Evolutionary conservation across 208 protist species (phyloP).

Genomic region (Tritrichomonas foetus): DNA sequence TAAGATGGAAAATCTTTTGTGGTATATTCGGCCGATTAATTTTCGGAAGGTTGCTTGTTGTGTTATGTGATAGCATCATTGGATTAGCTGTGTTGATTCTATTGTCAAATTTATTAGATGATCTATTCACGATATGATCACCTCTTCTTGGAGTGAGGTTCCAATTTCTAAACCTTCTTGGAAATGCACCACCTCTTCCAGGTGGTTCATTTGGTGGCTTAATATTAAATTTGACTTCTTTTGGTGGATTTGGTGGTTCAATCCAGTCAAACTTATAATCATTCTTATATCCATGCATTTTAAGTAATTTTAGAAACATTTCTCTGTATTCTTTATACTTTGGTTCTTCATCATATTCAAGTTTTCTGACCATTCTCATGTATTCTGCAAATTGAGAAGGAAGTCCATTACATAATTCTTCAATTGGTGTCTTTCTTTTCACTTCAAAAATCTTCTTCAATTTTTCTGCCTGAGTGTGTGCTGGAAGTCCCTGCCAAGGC

Average conservation of each 20-base stretch:
- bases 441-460: slow-evolving; percentile 3
- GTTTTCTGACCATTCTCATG: background rate
- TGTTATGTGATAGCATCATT: too few relatives aligned
- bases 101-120: too few relatives aligned
- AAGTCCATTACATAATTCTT: slow-evolving; percentile 42
- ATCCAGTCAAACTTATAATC: background rate
- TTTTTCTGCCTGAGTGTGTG: background rate
- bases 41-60: too few relatives aligned
- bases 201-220: too few relatives aligned
- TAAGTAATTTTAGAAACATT: slow-evolving; percentile 26
- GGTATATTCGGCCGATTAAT: too few relatives aligned
- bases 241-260: background rate
- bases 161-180: too few relatives aligned
- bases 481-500: slow-evolving; percentile 48
- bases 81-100: too few relatives aligned
- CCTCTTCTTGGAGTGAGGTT: too few relatives aligned
- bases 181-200: too few relatives aligned
- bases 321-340: slow-evolving; percentile 28
- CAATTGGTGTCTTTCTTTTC: slow-evolving; percentile 40
- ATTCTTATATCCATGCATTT: background rate
- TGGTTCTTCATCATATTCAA: slow-evolving; percentile 43
- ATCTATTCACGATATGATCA: too few relatives aligned
- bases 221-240: too few relatives aligned
- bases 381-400: slow-evolving; percentile 34
- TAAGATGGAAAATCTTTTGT: too few relatives aligned